Evolutionary conservation across 805 yeast genomes (phyloP), one percentile per base, ranked within the genome.

Genomic region (Saccharomycopsis oosterbeekiorum): DNA sequence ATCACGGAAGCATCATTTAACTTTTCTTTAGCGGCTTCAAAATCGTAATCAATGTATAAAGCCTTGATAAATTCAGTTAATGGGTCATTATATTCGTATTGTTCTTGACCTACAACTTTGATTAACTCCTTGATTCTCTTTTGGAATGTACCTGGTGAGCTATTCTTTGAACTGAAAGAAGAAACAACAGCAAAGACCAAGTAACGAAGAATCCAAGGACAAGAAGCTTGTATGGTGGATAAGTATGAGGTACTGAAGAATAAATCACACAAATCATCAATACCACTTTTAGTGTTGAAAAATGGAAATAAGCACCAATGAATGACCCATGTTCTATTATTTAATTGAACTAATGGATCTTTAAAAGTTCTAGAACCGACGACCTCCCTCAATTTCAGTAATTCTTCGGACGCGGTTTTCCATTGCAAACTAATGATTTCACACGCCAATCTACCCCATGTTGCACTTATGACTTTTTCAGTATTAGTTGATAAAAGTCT

Each of bases 191-290:
- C 85, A 36, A 81, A 86, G 29, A 83, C 80, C 60, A 85, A 70
- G 69, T 85, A 85, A 68, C 89, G 79, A 65, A 84, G 70, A 57
- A 85, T 74, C 90, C 90, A 85, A 21, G 89, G 90, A 68, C 85
- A 80, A 9, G 86, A 77, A 39, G 88, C 86, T 73, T 85, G 89
- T 69, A 85, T 84, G 1, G 88, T 80, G 62, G 84, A 80, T 63
- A 85, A 71, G 70, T 83, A 84, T 8, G 85, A 80, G 4, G 85
- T 79, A 17, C 82, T 75, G 69, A 83, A 78, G 70, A 83, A 82
- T 59, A 83, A 69, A 64, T 85, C 89, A 61, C 80, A 75, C 62
- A 85, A 72, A 55, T 76, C 75, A 59, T 82, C 85, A 37, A 78
- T 68, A 10, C 86, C 85, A 60, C 76, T 75, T 39, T 62, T 54